phyloP scores from a whole-genome alignment of 1,139 yeast genomes.

The Lodderomyces theae region DNA sequence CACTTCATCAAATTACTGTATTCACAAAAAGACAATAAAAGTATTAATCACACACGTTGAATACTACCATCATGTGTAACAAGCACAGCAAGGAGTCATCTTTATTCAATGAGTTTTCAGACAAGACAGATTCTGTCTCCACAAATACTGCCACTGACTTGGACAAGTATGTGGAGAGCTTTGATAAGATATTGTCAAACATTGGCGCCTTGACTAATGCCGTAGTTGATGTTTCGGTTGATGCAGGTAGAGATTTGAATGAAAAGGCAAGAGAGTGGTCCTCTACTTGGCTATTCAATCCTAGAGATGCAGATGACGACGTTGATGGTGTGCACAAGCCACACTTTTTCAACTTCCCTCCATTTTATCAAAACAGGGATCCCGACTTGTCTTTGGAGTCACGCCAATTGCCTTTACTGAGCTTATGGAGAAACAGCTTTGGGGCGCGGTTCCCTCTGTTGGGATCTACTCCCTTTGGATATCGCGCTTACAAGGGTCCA shows the following conservation, averaged over 20 bases:
- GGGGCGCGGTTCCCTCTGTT: slow-evolving; percentile 9
- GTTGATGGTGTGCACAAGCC: slow-evolving; percentile 1
- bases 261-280: slow-evolving; percentile 23
- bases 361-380: slow-evolving; percentile 14
- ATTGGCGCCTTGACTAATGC: slow-evolving; percentile 13
- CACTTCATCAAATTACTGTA: too few relatives aligned
- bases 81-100: neutral
- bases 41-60: too few relatives aligned
- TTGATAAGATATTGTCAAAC: slow-evolving; percentile 19
- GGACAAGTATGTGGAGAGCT: slow-evolving; percentile 20
- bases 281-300: slow-evolving; percentile 18
- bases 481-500: slow-evolving; percentile 62
- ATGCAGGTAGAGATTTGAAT: slow-evolving; percentile 25
- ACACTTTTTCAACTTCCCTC: slow-evolving; percentile 11
- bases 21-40: too few relatives aligned
- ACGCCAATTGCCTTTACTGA: slow-evolving; percentile 10
- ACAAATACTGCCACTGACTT: slow-evolving; percentile 12
- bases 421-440: slow-evolving; percentile 12
- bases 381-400: slow-evolving; percentile 7
- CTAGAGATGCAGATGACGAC: neutral
- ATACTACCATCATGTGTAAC: slow-evolving; percentile 2
- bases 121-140: neutral
- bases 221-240: slow-evolving; percentile 22
- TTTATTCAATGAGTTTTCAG: neutral
- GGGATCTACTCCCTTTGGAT: slow-evolving; percentile 43